Evolutionary conservation across 495 filamentous ascomycete genomes (phyloP).

Genomic region (Lepidopterella palustris): DNA sequence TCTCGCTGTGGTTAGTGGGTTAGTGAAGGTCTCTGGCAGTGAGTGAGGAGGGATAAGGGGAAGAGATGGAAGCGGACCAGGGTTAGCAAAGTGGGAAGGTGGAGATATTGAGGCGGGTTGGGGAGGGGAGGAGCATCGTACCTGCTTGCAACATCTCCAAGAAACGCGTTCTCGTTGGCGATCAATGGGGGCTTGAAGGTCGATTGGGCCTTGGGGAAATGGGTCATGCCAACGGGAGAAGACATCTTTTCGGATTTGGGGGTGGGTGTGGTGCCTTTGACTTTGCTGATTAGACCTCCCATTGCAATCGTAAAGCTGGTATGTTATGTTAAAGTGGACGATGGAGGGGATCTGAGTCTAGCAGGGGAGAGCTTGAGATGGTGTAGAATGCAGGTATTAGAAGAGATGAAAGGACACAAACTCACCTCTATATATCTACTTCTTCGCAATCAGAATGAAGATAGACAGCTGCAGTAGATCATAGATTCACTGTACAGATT

Average conservation of each 20-base stretch:
- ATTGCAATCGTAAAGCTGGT: slow-evolving; percentile 27
- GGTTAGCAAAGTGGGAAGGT: neutral
- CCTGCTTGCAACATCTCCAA: slow-evolving; percentile 60
- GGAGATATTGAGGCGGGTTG: neutral
- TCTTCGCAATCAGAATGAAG: neutral
- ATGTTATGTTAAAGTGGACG: neutral
- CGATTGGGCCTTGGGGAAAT: slow-evolving; percentile 56
- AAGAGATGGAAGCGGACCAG: neutral
- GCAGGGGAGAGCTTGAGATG: neutral
- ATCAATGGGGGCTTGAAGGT: slow-evolving; percentile 65
- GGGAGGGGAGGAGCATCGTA: slow-evolving; percentile 26
- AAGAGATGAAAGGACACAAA: neutral
- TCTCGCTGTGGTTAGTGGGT: slow-evolving; percentile 40
- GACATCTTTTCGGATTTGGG: slow-evolving; percentile 24
- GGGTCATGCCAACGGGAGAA: slow-evolving; percentile 39
- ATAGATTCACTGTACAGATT: neutral
- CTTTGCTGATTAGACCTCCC: slow-evolving; percentile 38
- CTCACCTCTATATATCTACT: neutral
- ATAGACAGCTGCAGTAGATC: neutral
- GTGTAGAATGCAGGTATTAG: too few relatives aligned
- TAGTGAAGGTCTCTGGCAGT: slow-evolving; percentile 3
- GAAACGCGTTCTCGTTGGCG: slow-evolving; percentile 67
- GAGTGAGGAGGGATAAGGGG: neutral
- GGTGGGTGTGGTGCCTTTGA: slow-evolving; percentile 21
- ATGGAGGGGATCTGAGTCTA: neutral